phyloP scores from a whole-genome alignment of 352 stramenopile species.

The Phytophthora parvispora region DNA sequence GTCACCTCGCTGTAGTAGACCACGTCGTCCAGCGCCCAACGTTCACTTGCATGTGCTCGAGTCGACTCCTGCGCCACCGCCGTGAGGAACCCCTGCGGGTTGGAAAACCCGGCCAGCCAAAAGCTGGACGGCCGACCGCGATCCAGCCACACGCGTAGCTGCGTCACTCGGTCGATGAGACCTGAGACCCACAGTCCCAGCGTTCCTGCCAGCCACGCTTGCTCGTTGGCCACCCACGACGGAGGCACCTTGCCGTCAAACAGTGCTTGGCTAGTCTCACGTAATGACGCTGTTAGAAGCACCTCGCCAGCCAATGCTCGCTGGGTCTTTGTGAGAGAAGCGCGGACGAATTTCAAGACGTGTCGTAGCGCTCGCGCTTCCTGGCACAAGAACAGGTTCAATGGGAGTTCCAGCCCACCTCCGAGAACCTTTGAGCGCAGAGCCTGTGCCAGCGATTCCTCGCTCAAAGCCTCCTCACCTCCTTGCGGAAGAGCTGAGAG shows the following conservation, averaged over 20 bases:
- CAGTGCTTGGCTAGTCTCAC: conserved; percentile 67
- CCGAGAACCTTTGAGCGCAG: conserved; percentile 57
- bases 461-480: conserved; percentile 59
- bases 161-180: conserved; percentile 62
- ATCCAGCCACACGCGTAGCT: conserved; percentile 75
- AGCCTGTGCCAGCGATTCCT: conserved; percentile 33
- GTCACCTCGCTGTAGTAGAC: conserved; percentile 87
- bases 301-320: conserved; percentile 74
- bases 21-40: conserved; percentile 84
- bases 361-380: conserved; percentile 74
- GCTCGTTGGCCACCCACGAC: conserved; percentile 70
- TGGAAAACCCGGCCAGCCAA: conserved; percentile 82
- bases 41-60: conserved; percentile 72
- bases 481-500: conserved; percentile 52
- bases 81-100: conserved; percentile 84
- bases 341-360: conserved; percentile 63
- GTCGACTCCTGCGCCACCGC: conserved; percentile 82
- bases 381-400: conserved; percentile 86
- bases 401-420: conserved; percentile 71
- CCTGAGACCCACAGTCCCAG: conserved; percentile 79
- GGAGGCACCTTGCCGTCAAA: conserved; percentile 79
- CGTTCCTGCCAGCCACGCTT: conserved; percentile 77
- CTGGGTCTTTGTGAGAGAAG: conserved; percentile 62
- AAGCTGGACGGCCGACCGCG: conserved; percentile 72
- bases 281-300: conserved; percentile 58